Percentiles rank a stretch among this genome's conserved stretches.
Evolutionary conservation across 306 rosid genomes (phyloP).

Genomic region (Pachyrhizus erosus): DNA sequence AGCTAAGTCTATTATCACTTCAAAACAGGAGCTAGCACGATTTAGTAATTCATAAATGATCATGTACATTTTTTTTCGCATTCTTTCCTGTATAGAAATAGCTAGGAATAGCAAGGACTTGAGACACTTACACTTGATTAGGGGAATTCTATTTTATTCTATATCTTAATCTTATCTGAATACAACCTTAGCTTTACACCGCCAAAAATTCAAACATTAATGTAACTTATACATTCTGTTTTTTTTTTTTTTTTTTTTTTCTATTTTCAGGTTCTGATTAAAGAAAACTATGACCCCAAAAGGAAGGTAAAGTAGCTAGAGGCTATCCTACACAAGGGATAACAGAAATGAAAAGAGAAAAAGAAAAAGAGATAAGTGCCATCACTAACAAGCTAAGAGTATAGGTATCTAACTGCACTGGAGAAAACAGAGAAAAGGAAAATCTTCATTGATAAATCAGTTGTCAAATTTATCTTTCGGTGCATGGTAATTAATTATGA

Average conservation of each 20-base stretch:
- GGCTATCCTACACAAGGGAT: not conserved
- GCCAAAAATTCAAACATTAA: not conserved
- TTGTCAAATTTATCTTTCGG: not conserved
- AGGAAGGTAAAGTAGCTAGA: not conserved
- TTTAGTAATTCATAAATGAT: not conserved
- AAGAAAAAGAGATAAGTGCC: not conserved
- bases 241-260: not conserved
- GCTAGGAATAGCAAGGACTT: no score
- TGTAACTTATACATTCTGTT: not conserved
- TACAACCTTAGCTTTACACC: not conserved
- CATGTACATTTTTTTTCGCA: no score
- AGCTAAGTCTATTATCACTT: not conserved
- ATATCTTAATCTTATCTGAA: not conserved
- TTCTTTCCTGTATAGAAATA: no score
- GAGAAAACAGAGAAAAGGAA: constrained; percentile 2
- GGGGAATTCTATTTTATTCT: not conserved
- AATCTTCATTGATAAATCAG: not conserved
- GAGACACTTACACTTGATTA: no score
- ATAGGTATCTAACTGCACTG: not conserved
- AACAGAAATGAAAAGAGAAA: not conserved
- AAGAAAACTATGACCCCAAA: not conserved
- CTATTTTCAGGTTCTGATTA: not conserved
- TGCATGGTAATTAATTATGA: not conserved
- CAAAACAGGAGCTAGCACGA: not conserved
- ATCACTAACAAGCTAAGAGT: not conserved